Evolutionary conservation across 2,329 filamentous ascomycete genomes (phyloP).

Genomic region (Penicillium rolfsii): DNA sequence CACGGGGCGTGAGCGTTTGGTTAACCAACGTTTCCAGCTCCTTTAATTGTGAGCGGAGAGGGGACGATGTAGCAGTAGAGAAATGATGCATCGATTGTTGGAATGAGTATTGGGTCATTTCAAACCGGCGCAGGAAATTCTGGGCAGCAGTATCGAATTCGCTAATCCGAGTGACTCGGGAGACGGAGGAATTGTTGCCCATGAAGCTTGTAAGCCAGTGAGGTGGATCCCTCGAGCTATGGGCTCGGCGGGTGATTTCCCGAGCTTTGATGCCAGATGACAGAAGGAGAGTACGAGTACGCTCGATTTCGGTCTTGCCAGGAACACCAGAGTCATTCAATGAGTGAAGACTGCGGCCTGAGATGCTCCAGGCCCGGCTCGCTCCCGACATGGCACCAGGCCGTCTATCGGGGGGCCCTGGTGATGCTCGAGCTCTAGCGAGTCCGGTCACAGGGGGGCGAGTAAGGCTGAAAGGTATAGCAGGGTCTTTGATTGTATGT

Average conservation of each 20-base stretch:
- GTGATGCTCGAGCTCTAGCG: slow-evolving; percentile 44
- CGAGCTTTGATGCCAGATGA: slow-evolving; percentile 88
- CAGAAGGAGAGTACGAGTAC: slow-evolving; percentile 75
- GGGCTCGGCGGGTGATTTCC: slow-evolving; percentile 71
- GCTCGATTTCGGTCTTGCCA: slow-evolving; percentile 74
- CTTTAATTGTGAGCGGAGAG: slow-evolving; percentile 50
- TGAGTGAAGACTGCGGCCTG: slow-evolving; percentile 51
- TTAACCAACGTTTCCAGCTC: slow-evolving; percentile 52
- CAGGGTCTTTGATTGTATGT: slow-evolving; percentile 33
- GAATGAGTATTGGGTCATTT: slow-evolving; percentile 50
- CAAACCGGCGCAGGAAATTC: slow-evolving; percentile 54
- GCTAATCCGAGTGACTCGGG: slow-evolving; percentile 51
- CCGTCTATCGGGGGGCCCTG: slow-evolving; percentile 32
- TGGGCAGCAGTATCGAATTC: slow-evolving; percentile 59
- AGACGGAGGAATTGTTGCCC: slow-evolving; percentile 38
- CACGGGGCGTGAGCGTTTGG: slow-evolving; percentile 58
- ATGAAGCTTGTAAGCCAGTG: slow-evolving; percentile 40
- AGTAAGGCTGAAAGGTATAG: slow-evolving; percentile 37
- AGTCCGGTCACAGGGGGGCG: slow-evolving; percentile 53
- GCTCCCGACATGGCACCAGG: slow-evolving; percentile 42
- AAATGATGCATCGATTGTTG: slow-evolving; percentile 52
- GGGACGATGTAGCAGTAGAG: slow-evolving; percentile 49
- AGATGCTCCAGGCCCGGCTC: slow-evolving; percentile 62
- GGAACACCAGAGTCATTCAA: slow-evolving; percentile 46
- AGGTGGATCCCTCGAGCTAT: slow-evolving; percentile 48